Evolutionary conservation across 345 rosid species (phyloP), one percentile per base, ranked within the genome.

Genomic region (Linum tenue): DNA sequence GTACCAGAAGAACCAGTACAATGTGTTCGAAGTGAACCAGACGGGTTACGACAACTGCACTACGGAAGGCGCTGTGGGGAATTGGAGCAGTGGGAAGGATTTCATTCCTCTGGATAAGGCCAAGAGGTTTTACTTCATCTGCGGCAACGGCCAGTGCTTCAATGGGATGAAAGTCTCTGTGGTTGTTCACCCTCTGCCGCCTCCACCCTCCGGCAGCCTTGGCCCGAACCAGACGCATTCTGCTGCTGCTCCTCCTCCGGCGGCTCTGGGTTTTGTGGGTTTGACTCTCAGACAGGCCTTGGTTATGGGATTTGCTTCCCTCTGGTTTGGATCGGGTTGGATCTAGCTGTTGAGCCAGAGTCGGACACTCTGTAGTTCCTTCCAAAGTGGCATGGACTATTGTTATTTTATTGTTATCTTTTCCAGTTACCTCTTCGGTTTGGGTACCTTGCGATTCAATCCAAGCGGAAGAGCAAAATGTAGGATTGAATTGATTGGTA

Each of bases 41-140:
- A 84, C 83, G 14, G 89, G 91, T 4, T 88, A 84, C 70, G 85
- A 82, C 78, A 85, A 85, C 82, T 80, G 85, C 75, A 69, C 87
- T 41, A 84, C 82, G 12, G 87, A 84, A 31, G 83, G 86, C 37
- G 95, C 89, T 2, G 3, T 56, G 2, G 85, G 89, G 37, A 84
- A 85, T 59, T 81, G 89, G 91, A 88, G 77, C 71, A 84, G 87
- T 36, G 91, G 91, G 72, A 85, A 85, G 67, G 90, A 87, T 65
- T 87, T 87, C 70, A 76, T 87, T 44, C 78, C 10, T 55, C 88
- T 83, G 8, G 44, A 82, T 62, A 57, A 79, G 71, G 40, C 91
- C 65, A 73, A 79, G 76, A 78, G 90, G 59, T 88, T 82, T 56
- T 83, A 76, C 78, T 85, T 83, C 78, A 85, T 87, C 12, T 78